Evolutionary conservation across 306 rosid species (phyloP), one percentile per base, ranked within the genome.

Genomic region (Medicago lupulina): DNA sequence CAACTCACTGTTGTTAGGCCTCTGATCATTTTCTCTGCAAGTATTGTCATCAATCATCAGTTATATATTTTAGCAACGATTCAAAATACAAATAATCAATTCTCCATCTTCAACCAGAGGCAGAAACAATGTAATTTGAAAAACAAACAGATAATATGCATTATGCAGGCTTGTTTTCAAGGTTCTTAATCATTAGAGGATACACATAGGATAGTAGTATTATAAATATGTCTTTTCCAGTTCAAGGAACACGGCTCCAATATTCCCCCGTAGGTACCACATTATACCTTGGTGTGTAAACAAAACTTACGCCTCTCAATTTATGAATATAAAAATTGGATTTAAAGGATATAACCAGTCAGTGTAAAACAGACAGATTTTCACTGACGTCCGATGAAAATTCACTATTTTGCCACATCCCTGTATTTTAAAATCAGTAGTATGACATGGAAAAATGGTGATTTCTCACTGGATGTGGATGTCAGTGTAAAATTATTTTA

Each of bases 1-100:
- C 98, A 95, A 79, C 89, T 84, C 88, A 94, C 44, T 19, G 81
- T 80, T 36, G 91, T 87, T 78, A 94, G 83, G 58, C 90, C 80
- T 79, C 89, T 86, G 41, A 94, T 60, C 95, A 94, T 92, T 84
- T 85, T 89, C 85, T 92, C 98, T 94, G 66, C 78, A 85, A 72
- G 28, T 41, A 21, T 50, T 17, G 8, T 6, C 40, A 36, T 5
- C 5, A 70, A 8, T 50, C 40, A 36, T 5, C 5, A 78, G 17
- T 50, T 51, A 53, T 71, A 21, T 11, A 55, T 38, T 64, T 79
- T n/a, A 82, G 83, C 67, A 70, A 41, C 17, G 43, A 65, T 64
- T 23, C 65, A 41, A 46, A 34, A 74, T 62, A 62, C 16, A 61
- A 51, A 67, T 13, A 10, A 66, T 38, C 77, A 73, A 53, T 73